Evolutionary conservation across 2,329 filamentous ascomycete genomes (phyloP).

Genomic region (Didymella sp.): DNA sequence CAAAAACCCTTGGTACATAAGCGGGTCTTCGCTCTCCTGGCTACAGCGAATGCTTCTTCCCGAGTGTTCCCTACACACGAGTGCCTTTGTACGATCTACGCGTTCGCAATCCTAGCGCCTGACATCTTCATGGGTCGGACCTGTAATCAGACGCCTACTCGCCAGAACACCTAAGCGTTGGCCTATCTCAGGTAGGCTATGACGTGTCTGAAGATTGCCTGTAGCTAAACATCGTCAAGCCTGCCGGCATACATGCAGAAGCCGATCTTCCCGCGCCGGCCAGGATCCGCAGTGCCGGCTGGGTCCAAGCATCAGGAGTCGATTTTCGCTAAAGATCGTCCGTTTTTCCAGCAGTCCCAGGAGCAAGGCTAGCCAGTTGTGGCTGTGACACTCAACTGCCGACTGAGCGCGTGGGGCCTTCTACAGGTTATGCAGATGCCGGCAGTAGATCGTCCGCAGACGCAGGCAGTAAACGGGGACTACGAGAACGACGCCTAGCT

Average conservation of each 20-base stretch:
- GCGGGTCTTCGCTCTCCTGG: background rate
- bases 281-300: constrained; percentile 35
- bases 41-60: constrained; percentile 22
- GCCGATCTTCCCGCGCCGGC: background rate
- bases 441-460: background rate
- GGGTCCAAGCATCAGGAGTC: constrained; percentile 36
- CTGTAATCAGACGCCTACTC: background rate
- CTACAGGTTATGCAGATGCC: constrained; percentile 40
- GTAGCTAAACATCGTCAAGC: constrained; percentile 25
- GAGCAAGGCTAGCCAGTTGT: constrained; percentile 18
- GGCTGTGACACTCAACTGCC: constrained; percentile 40
- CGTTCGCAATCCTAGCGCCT: constrained; percentile 3
- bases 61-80: constrained; percentile 25
- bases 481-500: constrained; percentile 62
- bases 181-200: background rate
- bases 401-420: constrained; percentile 29
- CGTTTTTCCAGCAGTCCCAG: constrained; percentile 21
- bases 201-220: constrained; percentile 38
- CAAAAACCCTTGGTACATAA: background rate
- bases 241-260: constrained; percentile 43
- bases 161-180: background rate
- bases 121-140: background rate
- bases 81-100: constrained; percentile 4
- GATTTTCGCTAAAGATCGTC: constrained; percentile 19
- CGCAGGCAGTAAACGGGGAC: constrained; percentile 53